Evolutionary conservation across 768 basidiomycete genomes (phyloP).

Genomic region (Melanogaster broomeanus): DNA sequence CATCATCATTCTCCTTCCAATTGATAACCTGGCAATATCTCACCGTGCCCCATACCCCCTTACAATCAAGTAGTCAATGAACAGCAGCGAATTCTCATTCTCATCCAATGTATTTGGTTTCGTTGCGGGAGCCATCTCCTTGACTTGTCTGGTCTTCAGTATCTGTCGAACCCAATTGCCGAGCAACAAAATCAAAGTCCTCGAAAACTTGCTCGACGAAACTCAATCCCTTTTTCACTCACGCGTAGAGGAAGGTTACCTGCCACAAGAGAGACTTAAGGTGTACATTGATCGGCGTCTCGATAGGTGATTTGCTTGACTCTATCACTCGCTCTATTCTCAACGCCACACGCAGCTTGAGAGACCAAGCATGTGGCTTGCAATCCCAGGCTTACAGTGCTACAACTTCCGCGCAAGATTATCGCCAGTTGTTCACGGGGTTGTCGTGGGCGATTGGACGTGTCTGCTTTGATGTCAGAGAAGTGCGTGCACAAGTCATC

Average conservation of each 20-base stretch:
- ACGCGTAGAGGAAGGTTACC: not conserved
- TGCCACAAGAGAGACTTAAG: not conserved
- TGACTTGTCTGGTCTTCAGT: not conserved
- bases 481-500: no score
- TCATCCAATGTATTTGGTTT: constrained; percentile 3
- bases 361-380: constrained; percentile 25
- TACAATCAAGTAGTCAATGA: not conserved
- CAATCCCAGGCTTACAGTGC: not conserved
- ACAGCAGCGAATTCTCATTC: not conserved
- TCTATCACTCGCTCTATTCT: no score
- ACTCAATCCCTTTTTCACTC: not conserved
- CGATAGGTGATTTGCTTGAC: no score
- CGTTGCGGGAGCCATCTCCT: not conserved
- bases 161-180: not conserved
- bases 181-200: constrained; percentile 2
- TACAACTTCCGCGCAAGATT: not conserved
- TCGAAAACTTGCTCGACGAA: not conserved
- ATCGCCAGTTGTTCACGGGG: not conserved
- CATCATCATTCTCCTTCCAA: not conserved
- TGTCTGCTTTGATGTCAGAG: no score
- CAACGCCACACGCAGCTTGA: no score
- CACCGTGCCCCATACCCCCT: not conserved
- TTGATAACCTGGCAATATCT: not conserved
- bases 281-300: no score
- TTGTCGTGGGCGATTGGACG: not conserved